These are phyloP conservation scores for Penicillium sp. DNA, from an alignment of 2,329 filamentous ascomycete genomes.

Conservation along the genomic window DNA sequence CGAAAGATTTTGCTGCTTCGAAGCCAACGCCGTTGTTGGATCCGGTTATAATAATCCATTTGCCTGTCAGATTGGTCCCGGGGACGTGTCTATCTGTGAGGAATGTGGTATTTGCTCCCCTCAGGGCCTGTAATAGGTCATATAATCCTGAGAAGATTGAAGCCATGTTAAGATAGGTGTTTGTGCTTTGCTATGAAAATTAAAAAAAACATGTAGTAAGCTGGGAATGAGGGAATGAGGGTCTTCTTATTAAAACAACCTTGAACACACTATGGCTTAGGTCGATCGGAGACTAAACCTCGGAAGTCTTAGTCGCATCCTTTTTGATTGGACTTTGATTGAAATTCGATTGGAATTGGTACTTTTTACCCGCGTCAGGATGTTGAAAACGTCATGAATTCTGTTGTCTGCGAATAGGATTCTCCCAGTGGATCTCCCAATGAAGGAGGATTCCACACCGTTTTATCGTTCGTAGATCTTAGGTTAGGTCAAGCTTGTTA, in stretches of 20 bases:
- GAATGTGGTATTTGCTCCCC: not conserved
- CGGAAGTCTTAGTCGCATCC: not conserved
- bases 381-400: not conserved
- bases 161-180: not conserved
- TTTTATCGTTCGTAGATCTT: too few relatives aligned
- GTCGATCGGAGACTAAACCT: not conserved
- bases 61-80: constrained; percentile 1
- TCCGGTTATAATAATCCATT: constrained; percentile 21
- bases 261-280: not conserved
- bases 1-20: constrained; percentile 17
- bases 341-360: too few relatives aligned
- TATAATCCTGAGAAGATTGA: not conserved
- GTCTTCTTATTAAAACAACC: not conserved
- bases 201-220: not conserved
- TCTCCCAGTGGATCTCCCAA: not conserved
- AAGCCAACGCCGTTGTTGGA: constrained; percentile 19
- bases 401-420: not conserved
- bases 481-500: not conserved
- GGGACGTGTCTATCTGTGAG: constrained; percentile 12
- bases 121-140: not conserved
- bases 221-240: not conserved
- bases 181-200: not conserved
- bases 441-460: too few relatives aligned
- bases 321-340: too few relatives aligned
- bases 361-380: not conserved